Percentiles rank a stretch among this genome's conserved stretches.
phyloP scores from a whole-genome alignment of 176 grass and related monocot genomes.

The Musa acuminata region DNA sequence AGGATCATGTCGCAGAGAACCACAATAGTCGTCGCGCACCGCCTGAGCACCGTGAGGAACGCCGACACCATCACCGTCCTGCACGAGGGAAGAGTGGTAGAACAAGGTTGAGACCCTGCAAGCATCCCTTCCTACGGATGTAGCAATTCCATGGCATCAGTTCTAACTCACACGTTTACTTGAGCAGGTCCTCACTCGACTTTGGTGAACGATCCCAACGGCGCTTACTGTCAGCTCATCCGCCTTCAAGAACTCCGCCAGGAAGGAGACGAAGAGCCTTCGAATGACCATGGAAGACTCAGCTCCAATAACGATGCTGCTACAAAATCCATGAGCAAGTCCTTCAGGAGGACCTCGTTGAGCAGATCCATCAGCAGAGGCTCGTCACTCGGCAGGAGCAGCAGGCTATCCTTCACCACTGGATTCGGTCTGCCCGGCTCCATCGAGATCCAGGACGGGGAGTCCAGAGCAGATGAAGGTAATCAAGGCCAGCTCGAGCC shows the following conservation, averaged over 20 bases:
- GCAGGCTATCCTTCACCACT: slow-evolving; percentile 28
- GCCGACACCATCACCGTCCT: slow-evolving; percentile 68
- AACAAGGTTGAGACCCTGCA: slow-evolving; percentile 47
- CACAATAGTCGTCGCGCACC: slow-evolving; percentile 84
- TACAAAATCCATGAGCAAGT: slow-evolving; percentile 14
- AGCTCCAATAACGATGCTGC: slow-evolving; percentile 12
- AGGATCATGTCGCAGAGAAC: slow-evolving; percentile 71
- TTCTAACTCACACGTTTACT: neutral
- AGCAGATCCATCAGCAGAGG: slow-evolving; percentile 30
- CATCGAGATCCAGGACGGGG: slow-evolving; percentile 28
- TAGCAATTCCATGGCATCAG: neutral
- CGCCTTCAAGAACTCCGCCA: slow-evolving; percentile 48
- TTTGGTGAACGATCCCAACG: slow-evolving; percentile 43
- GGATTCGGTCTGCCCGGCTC: slow-evolving; percentile 34
- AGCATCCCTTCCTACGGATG: neutral
- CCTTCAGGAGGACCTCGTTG: neutral
- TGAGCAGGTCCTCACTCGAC: slow-evolving; percentile 55
- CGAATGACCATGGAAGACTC: slow-evolving; percentile 23
- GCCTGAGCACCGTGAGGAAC: slow-evolving; percentile 77
- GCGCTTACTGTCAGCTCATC: slow-evolving; percentile 72
- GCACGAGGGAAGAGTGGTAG: slow-evolving; percentile 70
- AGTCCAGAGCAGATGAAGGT: slow-evolving; percentile 14
- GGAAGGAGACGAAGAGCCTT: slow-evolving; percentile 16
- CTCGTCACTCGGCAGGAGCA: slow-evolving; percentile 44
- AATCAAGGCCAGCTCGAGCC: neutral